Conservation (phyloP, 495 filamentous ascomycete genomes). For the Talaromyces stipitatus region DNA sequence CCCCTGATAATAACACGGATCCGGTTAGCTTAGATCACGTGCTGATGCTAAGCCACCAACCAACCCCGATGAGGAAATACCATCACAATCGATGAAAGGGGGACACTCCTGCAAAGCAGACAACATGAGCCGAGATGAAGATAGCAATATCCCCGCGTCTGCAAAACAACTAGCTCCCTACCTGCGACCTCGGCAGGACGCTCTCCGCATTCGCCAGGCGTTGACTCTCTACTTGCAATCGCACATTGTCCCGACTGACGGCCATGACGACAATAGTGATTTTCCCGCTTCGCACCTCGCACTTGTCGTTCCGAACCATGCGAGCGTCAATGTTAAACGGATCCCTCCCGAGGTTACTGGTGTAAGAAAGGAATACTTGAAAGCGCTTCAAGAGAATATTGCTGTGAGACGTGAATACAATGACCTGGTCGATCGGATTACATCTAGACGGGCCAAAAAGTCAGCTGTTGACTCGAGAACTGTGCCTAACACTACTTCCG, state of each 20-base stretch:
- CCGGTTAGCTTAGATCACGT: background rate
- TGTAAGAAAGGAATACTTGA: conserved; percentile 44
- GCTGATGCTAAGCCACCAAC: background rate
- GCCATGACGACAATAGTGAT: conserved; percentile 18
- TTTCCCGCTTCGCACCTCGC: conserved; percentile 25
- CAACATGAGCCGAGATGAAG: background rate
- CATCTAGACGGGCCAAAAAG: conserved; percentile 1
- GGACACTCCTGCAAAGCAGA: too few relatives aligned
- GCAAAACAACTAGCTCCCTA: conserved; percentile 37
- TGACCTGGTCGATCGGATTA: conserved; percentile 21
- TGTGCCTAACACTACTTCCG: background rate
- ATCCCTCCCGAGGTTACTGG: conserved; percentile 32
- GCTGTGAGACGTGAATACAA: conserved; percentile 43
- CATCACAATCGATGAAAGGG: background rate
- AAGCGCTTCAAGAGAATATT: conserved; percentile 51
- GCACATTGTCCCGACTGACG: conserved; percentile 21
- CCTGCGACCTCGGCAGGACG: conserved; percentile 36
- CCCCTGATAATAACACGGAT: background rate
- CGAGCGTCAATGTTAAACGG: conserved; percentile 27
- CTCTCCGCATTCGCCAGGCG: conserved; percentile 36
- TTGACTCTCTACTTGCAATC: conserved; percentile 36
- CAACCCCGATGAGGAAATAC: background rate
- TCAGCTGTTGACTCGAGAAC: background rate
- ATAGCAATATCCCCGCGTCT: conserved; percentile 25
- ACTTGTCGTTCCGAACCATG: conserved; percentile 28